Conservation (phyloP, 371 early-diverging fungal species). For the Rhizopus arrhizus region DNA sequence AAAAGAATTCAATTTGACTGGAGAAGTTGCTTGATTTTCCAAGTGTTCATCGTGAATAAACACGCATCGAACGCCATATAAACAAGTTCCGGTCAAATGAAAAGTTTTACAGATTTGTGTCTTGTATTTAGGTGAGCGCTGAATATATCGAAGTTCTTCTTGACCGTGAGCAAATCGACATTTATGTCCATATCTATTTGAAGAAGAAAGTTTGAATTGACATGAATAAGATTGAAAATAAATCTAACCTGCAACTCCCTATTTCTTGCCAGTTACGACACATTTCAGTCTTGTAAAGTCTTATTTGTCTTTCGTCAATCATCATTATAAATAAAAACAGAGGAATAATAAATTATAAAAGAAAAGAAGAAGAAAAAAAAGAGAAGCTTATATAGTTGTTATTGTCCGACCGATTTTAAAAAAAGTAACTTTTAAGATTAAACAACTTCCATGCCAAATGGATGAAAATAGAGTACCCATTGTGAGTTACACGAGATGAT, state of each 20-base stretch:
- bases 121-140: slow-evolving; percentile 95
- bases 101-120: slow-evolving; percentile 88
- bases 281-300: slow-evolving; percentile 93
- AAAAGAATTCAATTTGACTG: background rate
- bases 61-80: slow-evolving; percentile 94
- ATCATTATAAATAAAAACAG: background rate
- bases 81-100: slow-evolving; percentile 88
- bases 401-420: slow-evolving; percentile 15
- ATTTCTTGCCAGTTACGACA: slow-evolving; percentile 86
- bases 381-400: slow-evolving; percentile 8
- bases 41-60: slow-evolving; percentile 79
- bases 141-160: slow-evolving; percentile 78
- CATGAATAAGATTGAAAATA: background rate
- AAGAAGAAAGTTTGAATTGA: background rate
- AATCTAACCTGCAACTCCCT: slow-evolving; percentile 69
- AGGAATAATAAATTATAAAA: background rate
- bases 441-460: slow-evolving; percentile 1
- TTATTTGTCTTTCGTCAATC: slow-evolving; percentile 25
- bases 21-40: background rate
- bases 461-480: background rate
- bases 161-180: slow-evolving; percentile 96
- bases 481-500: background rate
- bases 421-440: slow-evolving; percentile 1
- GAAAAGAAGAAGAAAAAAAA: slow-evolving; percentile 8
- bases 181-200: slow-evolving; percentile 78